Base-by-base conservation (phyloP, 2,329 filamentous ascomycete genomes). In the Cladosporium sp. region DNA sequence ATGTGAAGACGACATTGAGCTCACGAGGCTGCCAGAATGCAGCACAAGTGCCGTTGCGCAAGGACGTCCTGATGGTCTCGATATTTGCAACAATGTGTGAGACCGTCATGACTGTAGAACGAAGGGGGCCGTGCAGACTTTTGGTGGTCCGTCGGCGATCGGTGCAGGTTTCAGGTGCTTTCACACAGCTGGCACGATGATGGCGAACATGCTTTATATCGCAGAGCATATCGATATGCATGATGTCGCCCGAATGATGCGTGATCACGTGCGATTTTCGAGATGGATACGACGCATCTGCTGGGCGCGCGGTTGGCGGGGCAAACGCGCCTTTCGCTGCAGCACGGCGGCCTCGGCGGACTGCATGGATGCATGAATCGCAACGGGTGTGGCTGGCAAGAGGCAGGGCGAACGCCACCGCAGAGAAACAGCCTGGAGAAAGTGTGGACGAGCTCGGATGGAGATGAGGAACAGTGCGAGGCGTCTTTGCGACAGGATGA, bases 71-170 rank as follows among this genome's bases (percentile, higher is more conserved):
- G 22, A 25, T 20, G 20, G 25, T 36, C 35, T 39, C 12, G 22
- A 32, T 22, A 52, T 52, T 35, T 40, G 36, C 49, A 52, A 52
- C 49, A 52, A 25, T 52, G 22, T 52, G 49, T 52, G n/a, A 52
- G 35, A 52, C 36, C 17, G 22, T 28, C 20, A 28, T 39, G 19
- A 24, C 35, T 35, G 49, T 35, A n/a, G n/a, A 7, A 24, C 34
- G 35, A 15, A 39, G 34, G 15, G 34, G 49, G 49, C 49, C 49
- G 36, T 40, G 49, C 49, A 25, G 19, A 17, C 15, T 22, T 45
- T 28, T 2, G 19, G 36, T 25, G 28, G 34, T 37, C 13, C 24
- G 47, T 37, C 13, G 10, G 32, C 17, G 12, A 37, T 37, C 15
- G 47, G 34, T 10, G n/a, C 5, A 36, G 13, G 32, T 36, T 17